Evolutionary conservation across 139 green algal species (phyloP).

Genomic region (Chlorella sorokiniana): DNA sequence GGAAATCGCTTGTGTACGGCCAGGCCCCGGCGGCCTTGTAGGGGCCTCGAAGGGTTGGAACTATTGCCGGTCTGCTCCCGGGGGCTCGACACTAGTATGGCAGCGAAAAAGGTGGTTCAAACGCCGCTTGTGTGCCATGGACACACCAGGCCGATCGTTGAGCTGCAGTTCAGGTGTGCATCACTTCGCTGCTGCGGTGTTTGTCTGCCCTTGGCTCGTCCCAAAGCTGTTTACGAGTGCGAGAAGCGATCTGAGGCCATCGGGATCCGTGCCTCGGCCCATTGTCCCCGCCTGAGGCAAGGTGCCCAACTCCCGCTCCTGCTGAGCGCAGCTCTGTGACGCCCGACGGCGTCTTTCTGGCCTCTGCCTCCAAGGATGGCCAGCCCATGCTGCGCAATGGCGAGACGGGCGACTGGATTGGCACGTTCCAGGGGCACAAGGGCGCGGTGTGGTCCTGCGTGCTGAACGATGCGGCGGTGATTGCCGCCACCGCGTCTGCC

Average conservation of each 20-base stretch:
- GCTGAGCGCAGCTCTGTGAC: constrained; percentile 76
- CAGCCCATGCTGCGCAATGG: constrained; percentile 97
- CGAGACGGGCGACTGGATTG: constrained; percentile 97
- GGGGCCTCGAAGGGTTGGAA: neutral
- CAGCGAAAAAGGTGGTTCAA: constrained; percentile 27
- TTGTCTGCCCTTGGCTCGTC: too few species aligned
- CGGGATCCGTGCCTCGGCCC: too few species aligned
- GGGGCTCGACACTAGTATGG: neutral
- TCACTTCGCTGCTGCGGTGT: neutral
- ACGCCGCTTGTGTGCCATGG: constrained; percentile 93
- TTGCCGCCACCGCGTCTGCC: constrained; percentile 89
- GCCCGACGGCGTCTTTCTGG: constrained; percentile 94
- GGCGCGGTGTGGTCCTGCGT: constrained; percentile 95
- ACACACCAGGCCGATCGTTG: constrained; percentile 93
- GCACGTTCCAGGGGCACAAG: constrained; percentile 98
- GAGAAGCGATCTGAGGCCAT: too few species aligned
- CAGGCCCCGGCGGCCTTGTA: neutral
- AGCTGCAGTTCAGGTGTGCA: constrained; percentile 90
- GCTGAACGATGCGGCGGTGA: constrained; percentile 84
- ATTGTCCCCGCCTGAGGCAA: too few species aligned
- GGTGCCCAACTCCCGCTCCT: neutral
- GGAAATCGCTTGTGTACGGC: too few species aligned
- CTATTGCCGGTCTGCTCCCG: neutral
- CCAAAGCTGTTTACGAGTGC: too few species aligned
- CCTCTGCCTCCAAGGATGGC: constrained; percentile 95